Conservation (phyloP, 2,329 filamentous ascomycete genomes). For the Fusarium sp. region DNA sequence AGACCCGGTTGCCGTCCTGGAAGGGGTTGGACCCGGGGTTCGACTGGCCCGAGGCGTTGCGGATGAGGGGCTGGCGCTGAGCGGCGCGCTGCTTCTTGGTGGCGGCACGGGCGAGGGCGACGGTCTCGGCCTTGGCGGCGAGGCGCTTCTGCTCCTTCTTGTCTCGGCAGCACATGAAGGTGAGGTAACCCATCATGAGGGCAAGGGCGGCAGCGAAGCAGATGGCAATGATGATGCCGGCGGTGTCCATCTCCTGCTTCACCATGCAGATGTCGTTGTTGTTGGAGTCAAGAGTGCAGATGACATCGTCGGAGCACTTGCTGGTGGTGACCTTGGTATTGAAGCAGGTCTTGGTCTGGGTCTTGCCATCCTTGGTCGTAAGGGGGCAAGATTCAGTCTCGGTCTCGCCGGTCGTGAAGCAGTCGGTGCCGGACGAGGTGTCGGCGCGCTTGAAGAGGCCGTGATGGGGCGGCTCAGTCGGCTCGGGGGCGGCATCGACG, state of each 20-base stretch:
- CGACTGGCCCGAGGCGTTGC: slow-evolving; percentile 47
- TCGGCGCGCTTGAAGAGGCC: slow-evolving; percentile 33
- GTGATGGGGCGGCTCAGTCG: slow-evolving; percentile 31
- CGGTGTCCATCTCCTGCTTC: slow-evolving; percentile 57
- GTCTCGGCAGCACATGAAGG: slow-evolving; percentile 69
- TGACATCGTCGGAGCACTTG: slow-evolving; percentile 60
- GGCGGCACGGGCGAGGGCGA: slow-evolving; percentile 65
- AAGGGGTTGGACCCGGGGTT: slow-evolving; percentile 53
- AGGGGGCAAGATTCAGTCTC: slow-evolving; percentile 57
- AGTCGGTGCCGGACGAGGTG: slow-evolving; percentile 48
- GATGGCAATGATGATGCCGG: slow-evolving; percentile 65
- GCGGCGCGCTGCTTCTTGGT: slow-evolving; percentile 60
- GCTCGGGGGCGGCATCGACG: slow-evolving; percentile 33
- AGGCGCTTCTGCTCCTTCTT: slow-evolving; percentile 61
- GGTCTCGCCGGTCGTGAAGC: slow-evolving; percentile 56
- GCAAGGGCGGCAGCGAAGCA: slow-evolving; percentile 61
- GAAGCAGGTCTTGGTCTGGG: slow-evolving; percentile 59
- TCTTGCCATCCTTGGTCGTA: slow-evolving; percentile 55
- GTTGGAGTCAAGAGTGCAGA: slow-evolving; percentile 60
- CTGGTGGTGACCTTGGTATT: slow-evolving; percentile 53
- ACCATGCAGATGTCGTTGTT: slow-evolving; percentile 61
- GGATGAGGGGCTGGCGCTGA: slow-evolving; percentile 57
- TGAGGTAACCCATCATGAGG: slow-evolving; percentile 58
- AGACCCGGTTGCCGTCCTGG: slow-evolving; percentile 54
- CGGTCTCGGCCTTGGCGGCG: slow-evolving; percentile 64